Percentiles rank a stretch among this genome's conserved stretches.
These are phyloP conservation scores for Wallacemonas sp. DNA, from an alignment of 208 protist species.

Conservation along the genomic window DNA sequence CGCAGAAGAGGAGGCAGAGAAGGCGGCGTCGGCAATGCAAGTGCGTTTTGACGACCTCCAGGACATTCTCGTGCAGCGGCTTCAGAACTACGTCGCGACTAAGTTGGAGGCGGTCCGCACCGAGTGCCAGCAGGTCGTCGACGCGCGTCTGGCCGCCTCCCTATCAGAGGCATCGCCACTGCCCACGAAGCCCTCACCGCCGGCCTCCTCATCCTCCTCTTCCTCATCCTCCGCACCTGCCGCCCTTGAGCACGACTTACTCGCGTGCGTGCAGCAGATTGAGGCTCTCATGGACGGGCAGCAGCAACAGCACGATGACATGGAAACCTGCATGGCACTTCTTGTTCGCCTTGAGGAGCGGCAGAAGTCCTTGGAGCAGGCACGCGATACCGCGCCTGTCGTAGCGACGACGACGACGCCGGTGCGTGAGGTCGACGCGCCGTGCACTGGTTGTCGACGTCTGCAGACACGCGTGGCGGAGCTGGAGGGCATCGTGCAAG, in stretches of 20 bases:
- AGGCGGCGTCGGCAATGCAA: background rate
- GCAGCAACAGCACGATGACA: constrained; percentile 19
- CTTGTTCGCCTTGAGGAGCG: background rate
- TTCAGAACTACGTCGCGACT: background rate
- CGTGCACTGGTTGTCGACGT: background rate
- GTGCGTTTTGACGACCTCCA: constrained; percentile 3
- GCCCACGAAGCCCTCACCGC: background rate
- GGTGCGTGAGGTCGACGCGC: too few relatives aligned
- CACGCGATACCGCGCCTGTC: background rate
- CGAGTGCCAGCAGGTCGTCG: too few relatives aligned
- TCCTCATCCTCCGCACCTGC: background rate
- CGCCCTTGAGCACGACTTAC: constrained; percentile 36
- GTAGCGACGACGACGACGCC: background rate
- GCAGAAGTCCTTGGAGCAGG: background rate
- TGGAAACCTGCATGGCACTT: background rate
- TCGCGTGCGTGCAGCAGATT: constrained; percentile 31
- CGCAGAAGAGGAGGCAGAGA: background rate
- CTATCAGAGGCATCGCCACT: too few relatives aligned
- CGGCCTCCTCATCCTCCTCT: background rate
- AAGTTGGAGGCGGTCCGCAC: background rate
- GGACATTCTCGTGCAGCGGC: constrained; percentile 1
- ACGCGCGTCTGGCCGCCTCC: too few relatives aligned
- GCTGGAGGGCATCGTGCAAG: background rate
- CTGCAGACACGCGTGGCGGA: background rate
- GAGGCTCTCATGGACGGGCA: constrained; percentile 41